Evolutionary conservation across 2,329 filamentous ascomycete species (phyloP), one percentile per base, ranked within the genome.

Genomic region (Phoma sp.): DNA sequence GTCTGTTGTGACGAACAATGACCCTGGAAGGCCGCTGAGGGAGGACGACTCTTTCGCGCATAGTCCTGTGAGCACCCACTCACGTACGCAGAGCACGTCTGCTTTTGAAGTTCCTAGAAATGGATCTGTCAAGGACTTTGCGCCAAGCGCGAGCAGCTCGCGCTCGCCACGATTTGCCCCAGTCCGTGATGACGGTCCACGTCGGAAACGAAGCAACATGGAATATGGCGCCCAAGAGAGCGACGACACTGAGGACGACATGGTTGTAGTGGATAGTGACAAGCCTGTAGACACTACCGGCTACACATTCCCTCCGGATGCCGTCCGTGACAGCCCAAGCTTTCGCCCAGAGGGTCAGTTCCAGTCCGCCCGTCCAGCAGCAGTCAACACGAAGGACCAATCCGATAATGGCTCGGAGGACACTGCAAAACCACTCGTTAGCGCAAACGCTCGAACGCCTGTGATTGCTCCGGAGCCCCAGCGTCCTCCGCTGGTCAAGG

Each of bases 401-500:
- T 56, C 64, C n/a, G 66, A 68, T n/a, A 63, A 61, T 27, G 62
- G 47, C 23, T 57, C 67, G 7, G 67, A 70, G 37, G 47, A 56
- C 2, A 63, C 57, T 7, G 65, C 69, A 46, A 52, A 57, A 5
- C 63, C 59, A 7, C 68, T 59, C 41, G 35, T 62, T 27, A 60
- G 60, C 4, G 50, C 58, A 43, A 68, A 46, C 40, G 53, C 65
- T 10, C 67, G 68, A 39, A 59, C 64, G 13, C 61, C 68, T 38
- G 60, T 66, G 6, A 49, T 64, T 22, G 62, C 68, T 2, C 65
- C 66, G 11, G 65, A 70, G 43, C 59, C 71, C n/a, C 68, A 70
- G 47, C 70, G 74, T 11, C 74, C 78, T 9, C 74, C 76, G 8
- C 64, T 80, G 60, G 62, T 77, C 6, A 72, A 76, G 25, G 71